A percentile compares a stretch with the other conserved stretches of the same genome.
These are phyloP conservation scores for Rhizopus sp. DNA, from an alignment of 371 early-diverging fungal species.

Conservation along the genomic window DNA sequence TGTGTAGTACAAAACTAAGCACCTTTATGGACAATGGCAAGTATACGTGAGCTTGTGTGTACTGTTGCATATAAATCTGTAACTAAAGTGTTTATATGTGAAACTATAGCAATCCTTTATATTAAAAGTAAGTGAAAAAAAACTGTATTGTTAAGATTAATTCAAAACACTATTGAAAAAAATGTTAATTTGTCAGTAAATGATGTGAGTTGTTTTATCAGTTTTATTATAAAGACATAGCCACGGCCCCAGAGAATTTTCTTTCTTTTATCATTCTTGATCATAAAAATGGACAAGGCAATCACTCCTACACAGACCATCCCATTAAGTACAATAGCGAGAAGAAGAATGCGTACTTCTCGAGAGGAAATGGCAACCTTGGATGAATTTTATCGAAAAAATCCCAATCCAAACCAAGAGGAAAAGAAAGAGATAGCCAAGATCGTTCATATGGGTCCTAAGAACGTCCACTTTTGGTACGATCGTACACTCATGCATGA, in stretches of 20 bases:
- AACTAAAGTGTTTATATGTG: too few species aligned
- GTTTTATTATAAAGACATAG: too few species aligned
- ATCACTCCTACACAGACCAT: neutral
- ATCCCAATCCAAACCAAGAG: slow-evolving; percentile 25
- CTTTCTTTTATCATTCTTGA: neutral
- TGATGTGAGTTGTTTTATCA: too few species aligned
- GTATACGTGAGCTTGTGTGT: too few species aligned
- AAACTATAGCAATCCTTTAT: too few species aligned
- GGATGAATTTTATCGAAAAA: slow-evolving; percentile 19
- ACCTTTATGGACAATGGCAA: too few species aligned
- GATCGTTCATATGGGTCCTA: slow-evolving; percentile 20
- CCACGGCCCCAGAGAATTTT: neutral
- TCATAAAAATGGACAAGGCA: neutral
- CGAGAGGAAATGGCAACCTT: slow-evolving; percentile 18
- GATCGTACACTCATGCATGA: too few species aligned
- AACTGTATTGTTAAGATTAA: too few species aligned
- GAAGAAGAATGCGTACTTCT: slow-evolving; percentile 26
- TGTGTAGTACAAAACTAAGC: neutral
- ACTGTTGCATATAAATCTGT: too few species aligned
- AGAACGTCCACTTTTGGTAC: slow-evolving; percentile 39
- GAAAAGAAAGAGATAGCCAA: slow-evolving; percentile 22
- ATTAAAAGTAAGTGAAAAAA: too few species aligned
- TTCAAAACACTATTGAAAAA: too few species aligned
- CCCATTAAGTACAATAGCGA: slow-evolving; percentile 22
- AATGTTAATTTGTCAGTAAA: too few species aligned